Evolutionary conservation across 805 yeast species (phyloP).

Genomic region (Wickerhamomyces sydowiorum): DNA sequence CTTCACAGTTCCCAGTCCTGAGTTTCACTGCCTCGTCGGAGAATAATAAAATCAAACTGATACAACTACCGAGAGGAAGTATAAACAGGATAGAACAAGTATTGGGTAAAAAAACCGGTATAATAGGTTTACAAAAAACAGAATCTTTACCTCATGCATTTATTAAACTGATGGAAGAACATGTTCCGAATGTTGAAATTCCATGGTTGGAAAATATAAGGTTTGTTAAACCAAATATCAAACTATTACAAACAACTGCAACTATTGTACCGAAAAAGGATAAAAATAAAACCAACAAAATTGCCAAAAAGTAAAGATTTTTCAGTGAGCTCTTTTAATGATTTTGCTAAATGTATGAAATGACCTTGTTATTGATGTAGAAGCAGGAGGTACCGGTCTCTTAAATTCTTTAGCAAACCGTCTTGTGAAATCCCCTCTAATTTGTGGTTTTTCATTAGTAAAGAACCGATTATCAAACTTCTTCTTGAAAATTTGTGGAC

Average conservation of each 20-base stretch:
- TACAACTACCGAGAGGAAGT: slow-evolving; percentile 50
- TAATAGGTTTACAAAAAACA: slow-evolving; percentile 22
- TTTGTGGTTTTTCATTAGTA: too few relatives aligned
- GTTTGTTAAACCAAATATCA: slow-evolving; percentile 33
- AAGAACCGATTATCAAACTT: too few relatives aligned
- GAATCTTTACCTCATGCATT: slow-evolving; percentile 21
- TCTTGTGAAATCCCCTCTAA: neutral
- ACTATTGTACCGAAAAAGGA: slow-evolving; percentile 32
- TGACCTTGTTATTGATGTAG: neutral
- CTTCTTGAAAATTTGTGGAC: neutral
- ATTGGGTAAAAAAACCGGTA: slow-evolving; percentile 28
- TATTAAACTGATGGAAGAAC: slow-evolving; percentile 15
- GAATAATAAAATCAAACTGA: slow-evolving; percentile 37
- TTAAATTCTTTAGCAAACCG: neutral
- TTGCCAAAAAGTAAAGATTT: neutral
- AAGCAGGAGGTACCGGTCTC: neutral
- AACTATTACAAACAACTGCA: slow-evolving; percentile 40
- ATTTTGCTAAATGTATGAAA: neutral
- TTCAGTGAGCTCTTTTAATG: neutral
- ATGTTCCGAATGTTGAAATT: slow-evolving; percentile 32
- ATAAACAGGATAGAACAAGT: slow-evolving; percentile 24
- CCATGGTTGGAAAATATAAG: slow-evolving; percentile 39
- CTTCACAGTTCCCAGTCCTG: slow-evolving; percentile 54
- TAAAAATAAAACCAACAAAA: slow-evolving; percentile 16
- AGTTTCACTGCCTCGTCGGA: slow-evolving; percentile 36